phyloP scores from a whole-genome alignment of 352 stramenopile species.

The Phytophthora gonapodyides region DNA sequence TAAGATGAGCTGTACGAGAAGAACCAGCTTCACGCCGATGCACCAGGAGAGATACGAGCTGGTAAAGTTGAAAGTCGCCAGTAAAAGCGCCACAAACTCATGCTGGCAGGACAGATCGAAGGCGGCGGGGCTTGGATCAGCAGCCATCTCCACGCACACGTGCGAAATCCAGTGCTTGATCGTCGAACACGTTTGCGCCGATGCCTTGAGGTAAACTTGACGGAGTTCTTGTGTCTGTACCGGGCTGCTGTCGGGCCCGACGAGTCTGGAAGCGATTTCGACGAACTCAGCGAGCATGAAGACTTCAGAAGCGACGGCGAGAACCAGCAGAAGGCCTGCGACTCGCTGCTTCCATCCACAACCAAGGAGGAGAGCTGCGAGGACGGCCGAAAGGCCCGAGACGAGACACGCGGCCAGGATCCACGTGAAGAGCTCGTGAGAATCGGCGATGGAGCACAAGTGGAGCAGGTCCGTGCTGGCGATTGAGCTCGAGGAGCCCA shows the following conservation, averaged over 20 bases:
- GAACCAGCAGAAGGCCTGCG: constrained; percentile 23
- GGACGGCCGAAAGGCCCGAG: constrained; percentile 31
- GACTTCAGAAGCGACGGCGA: constrained; percentile 19
- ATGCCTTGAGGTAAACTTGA: constrained; percentile 27
- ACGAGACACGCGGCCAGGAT: constrained; percentile 32
- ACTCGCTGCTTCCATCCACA: constrained; percentile 28
- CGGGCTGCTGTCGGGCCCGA: constrained; percentile 5
- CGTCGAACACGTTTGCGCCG: constrained; percentile 27
- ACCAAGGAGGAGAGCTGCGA: constrained; percentile 21
- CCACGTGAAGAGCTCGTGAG: constrained; percentile 34
- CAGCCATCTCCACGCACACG: constrained; percentile 19
- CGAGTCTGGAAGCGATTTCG: constrained; percentile 17
- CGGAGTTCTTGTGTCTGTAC: constrained; percentile 11
- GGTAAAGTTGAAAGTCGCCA: constrained; percentile 16
- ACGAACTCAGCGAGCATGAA: constrained; percentile 28
- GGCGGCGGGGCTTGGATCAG: not conserved
- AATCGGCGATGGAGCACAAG: constrained; percentile 36
- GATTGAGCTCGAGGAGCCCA: constrained; percentile 24
- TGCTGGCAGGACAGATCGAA: constrained; percentile 32
- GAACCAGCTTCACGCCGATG: constrained; percentile 27
- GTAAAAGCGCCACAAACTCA: constrained; percentile 31
- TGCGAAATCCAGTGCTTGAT: constrained; percentile 40
- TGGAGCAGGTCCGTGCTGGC: constrained; percentile 31
- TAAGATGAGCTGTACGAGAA: constrained; percentile 29
- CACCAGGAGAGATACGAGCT: constrained; percentile 28